A percentile compares a stretch with the other conserved stretches of the same genome.
These are phyloP conservation scores for Aureobasidium subglaciale DNA, from an alignment of 2,329 filamentous ascomycete species.

Conservation along the genomic window DNA sequence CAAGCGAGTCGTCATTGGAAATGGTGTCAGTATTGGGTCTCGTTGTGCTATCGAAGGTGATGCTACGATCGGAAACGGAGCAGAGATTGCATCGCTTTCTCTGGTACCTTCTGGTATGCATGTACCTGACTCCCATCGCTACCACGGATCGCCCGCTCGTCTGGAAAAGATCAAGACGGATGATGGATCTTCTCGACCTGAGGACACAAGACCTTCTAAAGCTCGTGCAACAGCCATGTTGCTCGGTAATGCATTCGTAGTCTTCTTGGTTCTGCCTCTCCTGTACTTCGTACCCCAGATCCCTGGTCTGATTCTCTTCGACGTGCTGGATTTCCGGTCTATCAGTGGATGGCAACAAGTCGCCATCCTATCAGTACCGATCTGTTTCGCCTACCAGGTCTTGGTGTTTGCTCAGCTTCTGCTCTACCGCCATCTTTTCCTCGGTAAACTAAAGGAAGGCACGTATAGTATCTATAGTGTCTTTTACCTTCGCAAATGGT, in stretches of 20 bases:
- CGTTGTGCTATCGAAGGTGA: background rate
- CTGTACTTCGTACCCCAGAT: background rate
- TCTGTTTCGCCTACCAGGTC: background rate
- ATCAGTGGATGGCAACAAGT: background rate
- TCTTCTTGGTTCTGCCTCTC: background rate
- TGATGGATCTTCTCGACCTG: background rate
- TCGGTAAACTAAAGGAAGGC: background rate
- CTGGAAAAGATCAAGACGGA: background rate
- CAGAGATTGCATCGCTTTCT: background rate
- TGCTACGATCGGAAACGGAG: background rate
- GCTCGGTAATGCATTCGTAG: background rate
- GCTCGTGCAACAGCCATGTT: background rate
- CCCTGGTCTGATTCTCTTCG: background rate
- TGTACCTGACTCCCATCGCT: background rate
- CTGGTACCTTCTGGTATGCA: background rate
- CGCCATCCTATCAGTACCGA: background rate
- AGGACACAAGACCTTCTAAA: background rate
- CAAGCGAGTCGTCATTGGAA: background rate
- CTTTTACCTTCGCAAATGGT: conserved; percentile 2
- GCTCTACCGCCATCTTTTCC: background rate
- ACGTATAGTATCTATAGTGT: background rate
- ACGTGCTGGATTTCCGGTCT: background rate
- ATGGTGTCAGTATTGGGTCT: background rate
- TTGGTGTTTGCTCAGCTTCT: background rate
- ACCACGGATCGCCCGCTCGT: background rate